phyloP scores from a whole-genome alignment of 1,139 yeast genomes.

The Scheffersomyces insectosa region DNA sequence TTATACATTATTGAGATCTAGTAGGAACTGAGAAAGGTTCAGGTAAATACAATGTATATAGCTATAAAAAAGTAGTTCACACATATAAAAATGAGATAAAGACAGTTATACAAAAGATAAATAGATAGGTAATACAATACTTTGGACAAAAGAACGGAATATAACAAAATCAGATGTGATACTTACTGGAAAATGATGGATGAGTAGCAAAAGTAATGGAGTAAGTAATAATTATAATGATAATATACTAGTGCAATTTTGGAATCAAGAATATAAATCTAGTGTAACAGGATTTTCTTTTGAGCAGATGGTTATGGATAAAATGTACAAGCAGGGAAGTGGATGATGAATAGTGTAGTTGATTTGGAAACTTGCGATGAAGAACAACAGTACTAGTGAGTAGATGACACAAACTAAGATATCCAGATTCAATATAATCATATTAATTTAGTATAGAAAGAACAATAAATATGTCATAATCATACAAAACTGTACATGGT shows the following conservation, averaged over 20 bases:
- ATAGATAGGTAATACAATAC: not conserved
- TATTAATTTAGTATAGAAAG: too few relatives aligned
- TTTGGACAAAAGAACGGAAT: not conserved
- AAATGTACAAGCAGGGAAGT: not conserved
- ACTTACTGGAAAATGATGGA: not conserved
- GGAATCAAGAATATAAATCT: conserved; percentile 1
- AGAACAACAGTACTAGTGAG: too few relatives aligned
- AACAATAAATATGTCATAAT: too few relatives aligned
- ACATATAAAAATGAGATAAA: not conserved
- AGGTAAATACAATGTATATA: too few relatives aligned
- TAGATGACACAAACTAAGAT: too few relatives aligned
- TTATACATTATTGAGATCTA: too few relatives aligned
- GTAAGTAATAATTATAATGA: not conserved
- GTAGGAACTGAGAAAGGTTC: too few relatives aligned
- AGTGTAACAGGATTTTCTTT: not conserved
- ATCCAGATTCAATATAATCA: too few relatives aligned
- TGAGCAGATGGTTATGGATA: not conserved
- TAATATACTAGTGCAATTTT: not conserved
- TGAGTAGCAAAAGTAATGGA: not conserved
- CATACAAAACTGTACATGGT: too few relatives aligned
- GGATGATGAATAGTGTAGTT: too few relatives aligned
- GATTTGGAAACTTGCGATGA: too few relatives aligned
- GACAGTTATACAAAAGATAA: not conserved
- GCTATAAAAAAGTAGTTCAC: too few relatives aligned
- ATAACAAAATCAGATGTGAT: not conserved